A percentile compares a stretch with the other conserved stretches of the same genome.
These are phyloP conservation scores for Triglochin maritima DNA, from an alignment of 106 monocot species.

Conservation along the genomic window DNA sequence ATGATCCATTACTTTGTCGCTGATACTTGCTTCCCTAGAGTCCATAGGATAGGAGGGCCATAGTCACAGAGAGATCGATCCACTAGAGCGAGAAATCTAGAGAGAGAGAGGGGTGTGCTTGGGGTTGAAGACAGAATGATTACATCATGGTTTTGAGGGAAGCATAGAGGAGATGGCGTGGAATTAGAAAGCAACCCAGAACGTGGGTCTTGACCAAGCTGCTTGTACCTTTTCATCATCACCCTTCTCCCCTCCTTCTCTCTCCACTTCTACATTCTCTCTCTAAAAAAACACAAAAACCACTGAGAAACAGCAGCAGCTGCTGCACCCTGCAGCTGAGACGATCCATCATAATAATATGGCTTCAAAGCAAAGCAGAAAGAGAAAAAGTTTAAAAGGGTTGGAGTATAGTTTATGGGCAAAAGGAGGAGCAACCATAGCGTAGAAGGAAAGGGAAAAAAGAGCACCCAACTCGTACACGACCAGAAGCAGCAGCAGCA, in stretches of 20 bases:
- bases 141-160: conserved; percentile 35
- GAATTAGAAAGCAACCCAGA: conserved; percentile 29
- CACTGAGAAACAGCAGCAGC: neutral
- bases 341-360: conserved; percentile 4
- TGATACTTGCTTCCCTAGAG: too few relatives aligned
- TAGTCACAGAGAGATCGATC: too few relatives aligned
- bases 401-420: neutral
- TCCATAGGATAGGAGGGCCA: too few relatives aligned
- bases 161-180: conserved; percentile 28
- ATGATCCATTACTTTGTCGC: too few relatives aligned
- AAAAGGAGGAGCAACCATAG: neutral
- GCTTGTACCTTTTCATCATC: conserved; percentile 16
- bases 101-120: too few relatives aligned
- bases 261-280: conserved; percentile 6
- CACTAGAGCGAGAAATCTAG: too few relatives aligned
- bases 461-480: neutral
- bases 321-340: neutral
- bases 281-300: neutral
- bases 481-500: too few relatives aligned
- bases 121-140: conserved; percentile 63
- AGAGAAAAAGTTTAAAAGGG: conserved; percentile 2
- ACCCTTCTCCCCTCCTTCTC: conserved; percentile 29
- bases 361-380: conserved; percentile 7
- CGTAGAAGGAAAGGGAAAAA: neutral
- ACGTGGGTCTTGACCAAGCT: conserved; percentile 38